A percentile compares a stretch with the other conserved stretches of the same genome.
Evolutionary conservation across 192 early-diverging fungal genomes (phyloP).

Genomic region (Podila epicladia): DNA sequence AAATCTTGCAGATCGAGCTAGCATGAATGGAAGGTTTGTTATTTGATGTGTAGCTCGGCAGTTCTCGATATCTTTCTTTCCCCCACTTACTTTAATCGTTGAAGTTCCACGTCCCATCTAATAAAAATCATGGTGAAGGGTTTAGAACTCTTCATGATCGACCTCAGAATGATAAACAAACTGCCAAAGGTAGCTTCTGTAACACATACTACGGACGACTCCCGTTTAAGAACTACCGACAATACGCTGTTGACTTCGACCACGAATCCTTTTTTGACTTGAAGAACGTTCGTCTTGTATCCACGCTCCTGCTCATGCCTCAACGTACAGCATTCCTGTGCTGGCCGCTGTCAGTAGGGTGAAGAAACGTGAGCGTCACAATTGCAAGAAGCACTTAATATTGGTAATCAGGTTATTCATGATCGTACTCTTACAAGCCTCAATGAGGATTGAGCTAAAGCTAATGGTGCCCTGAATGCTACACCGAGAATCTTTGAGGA

Average conservation of each 20-base stretch:
- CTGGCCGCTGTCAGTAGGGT: constrained; percentile 7
- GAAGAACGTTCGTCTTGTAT: constrained; percentile 61
- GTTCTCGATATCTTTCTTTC: background rate
- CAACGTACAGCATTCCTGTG: background rate
- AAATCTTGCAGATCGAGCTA: constrained; percentile 79
- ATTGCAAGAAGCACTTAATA: too few species aligned
- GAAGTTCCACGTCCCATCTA: constrained; percentile 48
- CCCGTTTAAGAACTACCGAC: constrained; percentile 71
- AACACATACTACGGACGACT: constrained; percentile 76
- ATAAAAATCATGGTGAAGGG: background rate
- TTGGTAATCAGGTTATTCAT: background rate
- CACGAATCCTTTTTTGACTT: constrained; percentile 73
- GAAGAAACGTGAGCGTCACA: too few species aligned
- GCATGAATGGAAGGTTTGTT: constrained; percentile 3
- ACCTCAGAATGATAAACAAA: constrained; percentile 3
- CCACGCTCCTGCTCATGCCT: constrained; percentile 41
- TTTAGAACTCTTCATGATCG: background rate
- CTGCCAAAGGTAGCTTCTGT: constrained; percentile 41
- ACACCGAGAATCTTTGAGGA: background rate
- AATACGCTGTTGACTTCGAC: constrained; percentile 73
- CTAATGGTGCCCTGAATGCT: background rate
- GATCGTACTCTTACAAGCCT: background rate
- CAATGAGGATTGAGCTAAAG: background rate
- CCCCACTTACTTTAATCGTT: constrained; percentile 28
- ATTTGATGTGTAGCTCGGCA: background rate